These are phyloP conservation scores for Cicer judaicum DNA, from an alignment of 306 rosid species.

Conservation along the genomic window DNA sequence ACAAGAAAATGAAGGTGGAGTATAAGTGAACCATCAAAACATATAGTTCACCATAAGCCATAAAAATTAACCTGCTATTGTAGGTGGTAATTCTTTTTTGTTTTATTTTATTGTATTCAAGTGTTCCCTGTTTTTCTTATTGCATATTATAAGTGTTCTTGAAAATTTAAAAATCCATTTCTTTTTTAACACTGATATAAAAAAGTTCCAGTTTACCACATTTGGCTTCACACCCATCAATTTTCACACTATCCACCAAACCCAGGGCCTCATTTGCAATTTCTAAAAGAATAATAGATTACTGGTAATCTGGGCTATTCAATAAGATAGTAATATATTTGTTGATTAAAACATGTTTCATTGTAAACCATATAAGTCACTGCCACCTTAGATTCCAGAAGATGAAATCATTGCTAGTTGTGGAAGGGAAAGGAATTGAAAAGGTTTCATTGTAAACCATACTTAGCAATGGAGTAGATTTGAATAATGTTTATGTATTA, in stretches of 20 bases:
- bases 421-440: conserved; percentile 31
- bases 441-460: conserved; percentile 10
- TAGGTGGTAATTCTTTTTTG: neutral
- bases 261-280: neutral
- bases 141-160: neutral
- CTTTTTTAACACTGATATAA: neutral
- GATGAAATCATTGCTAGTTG: conserved; percentile 24
- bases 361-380: neutral
- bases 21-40: conserved; percentile 13
- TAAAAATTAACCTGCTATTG: neutral
- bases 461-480: conserved; percentile 33
- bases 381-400: conserved; percentile 20
- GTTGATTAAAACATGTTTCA: neutral
- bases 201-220: neutral
- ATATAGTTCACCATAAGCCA: neutral
- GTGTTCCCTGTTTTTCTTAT: neutral
- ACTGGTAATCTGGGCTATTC: neutral
- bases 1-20: neutral
- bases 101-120: neutral
- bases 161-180: neutral
- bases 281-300: neutral
- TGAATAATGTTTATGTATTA: conserved; percentile 12
- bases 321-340: neutral
- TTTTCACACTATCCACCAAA: neutral
- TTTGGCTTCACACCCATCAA: conserved; percentile 10